Evolutionary conservation across 2,329 filamentous ascomycete species (phyloP).

Genomic region (Sclerotiophoma versabilis): DNA sequence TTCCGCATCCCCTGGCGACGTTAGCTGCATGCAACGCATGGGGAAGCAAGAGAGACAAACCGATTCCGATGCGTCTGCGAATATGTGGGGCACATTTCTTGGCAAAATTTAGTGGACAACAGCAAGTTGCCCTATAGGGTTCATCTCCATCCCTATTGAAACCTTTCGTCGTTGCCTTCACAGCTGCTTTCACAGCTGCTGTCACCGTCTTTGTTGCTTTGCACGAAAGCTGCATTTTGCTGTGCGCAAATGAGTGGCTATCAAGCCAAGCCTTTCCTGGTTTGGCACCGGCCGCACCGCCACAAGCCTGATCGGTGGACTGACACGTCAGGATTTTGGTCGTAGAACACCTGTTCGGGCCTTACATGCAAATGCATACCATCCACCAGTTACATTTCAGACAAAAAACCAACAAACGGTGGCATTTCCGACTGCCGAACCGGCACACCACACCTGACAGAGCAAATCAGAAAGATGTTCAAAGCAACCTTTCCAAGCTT

Average conservation of each 20-base stretch:
- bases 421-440: background rate
- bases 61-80: constrained; percentile 3
- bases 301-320: constrained; percentile 15
- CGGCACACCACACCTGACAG: background rate
- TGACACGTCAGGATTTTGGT: constrained; percentile 5
- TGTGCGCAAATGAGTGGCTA: background rate
- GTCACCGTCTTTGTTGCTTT: background rate
- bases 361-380: background rate
- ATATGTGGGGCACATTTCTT: background rate
- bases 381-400: background rate
- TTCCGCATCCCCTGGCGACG: constrained; percentile 18
- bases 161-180: too few relatives aligned
- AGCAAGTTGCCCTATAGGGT: background rate
- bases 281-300: constrained; percentile 16
- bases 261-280: background rate
- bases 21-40: constrained; percentile 14
- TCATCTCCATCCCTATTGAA: background rate
- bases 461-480: background rate
- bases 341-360: constrained; percentile 15
- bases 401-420: background rate
- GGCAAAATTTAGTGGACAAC: background rate
- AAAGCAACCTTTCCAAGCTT: background rate
- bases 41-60: constrained; percentile 9
- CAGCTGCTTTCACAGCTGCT: background rate
- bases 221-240: background rate